phyloP scores from a whole-genome alignment of 805 yeast species.

The Komagataella pseudopastoris region DNA sequence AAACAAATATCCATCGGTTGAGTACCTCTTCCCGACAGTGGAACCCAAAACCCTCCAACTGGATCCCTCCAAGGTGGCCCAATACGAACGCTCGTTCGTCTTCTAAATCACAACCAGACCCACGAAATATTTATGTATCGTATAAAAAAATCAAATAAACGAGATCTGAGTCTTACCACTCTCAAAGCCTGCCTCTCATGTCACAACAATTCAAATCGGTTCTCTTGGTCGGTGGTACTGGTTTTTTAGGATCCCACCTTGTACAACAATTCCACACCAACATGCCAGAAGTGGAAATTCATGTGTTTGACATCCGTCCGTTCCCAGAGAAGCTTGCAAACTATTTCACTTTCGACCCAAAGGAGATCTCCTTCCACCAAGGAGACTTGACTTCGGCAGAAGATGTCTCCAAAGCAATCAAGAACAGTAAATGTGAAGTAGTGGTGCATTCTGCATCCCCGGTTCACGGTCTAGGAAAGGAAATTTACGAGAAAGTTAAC shows the following conservation, averaged over 20 bases:
- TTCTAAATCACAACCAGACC: not conserved
- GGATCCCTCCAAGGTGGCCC: not conserved
- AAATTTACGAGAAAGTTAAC: conserved; percentile 78
- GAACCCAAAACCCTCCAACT: not conserved
- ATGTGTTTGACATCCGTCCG: conserved; percentile 86
- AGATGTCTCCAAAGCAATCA: conserved; percentile 56
- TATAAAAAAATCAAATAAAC: not conserved
- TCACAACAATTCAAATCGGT: conserved; percentile 28
- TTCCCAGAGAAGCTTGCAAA: conserved; percentile 59
- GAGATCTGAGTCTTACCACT: not conserved
- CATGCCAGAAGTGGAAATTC: conserved; percentile 56
- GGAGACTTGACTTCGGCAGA: conserved; percentile 75
- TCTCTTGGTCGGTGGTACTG: conserved; percentile 88
- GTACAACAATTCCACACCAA: conserved; percentile 69
- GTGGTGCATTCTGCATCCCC: conserved; percentile 97
- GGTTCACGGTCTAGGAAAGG: conserved; percentile 75
- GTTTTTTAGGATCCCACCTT: conserved; percentile 85
- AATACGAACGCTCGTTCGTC: not conserved
- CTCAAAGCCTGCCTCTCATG: not conserved
- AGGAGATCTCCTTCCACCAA: conserved; percentile 43
- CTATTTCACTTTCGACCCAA: conserved; percentile 61
- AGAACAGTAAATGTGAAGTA: conserved; percentile 46
- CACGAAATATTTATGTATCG: not conserved
- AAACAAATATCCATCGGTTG: not conserved
- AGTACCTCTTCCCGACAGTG: not conserved